Conservation (phyloP, 75 land plant genomes). For the Isoetes taiwanensis region DNA sequence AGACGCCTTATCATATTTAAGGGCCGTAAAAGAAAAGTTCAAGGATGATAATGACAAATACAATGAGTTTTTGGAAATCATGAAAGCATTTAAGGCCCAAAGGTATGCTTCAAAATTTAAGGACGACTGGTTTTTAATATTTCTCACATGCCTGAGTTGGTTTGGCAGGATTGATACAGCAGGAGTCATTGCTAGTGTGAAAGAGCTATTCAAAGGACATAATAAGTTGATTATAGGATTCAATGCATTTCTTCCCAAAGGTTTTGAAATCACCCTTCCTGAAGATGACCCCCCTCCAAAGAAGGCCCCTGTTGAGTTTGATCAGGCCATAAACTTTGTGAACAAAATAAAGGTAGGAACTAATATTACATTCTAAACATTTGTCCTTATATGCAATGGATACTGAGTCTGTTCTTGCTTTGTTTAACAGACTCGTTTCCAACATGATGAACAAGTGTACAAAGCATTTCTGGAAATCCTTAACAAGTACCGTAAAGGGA, state of each 20-base stretch:
- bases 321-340: conserved; percentile 84
- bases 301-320: conserved; percentile 83
- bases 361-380: no score
- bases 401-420: no score
- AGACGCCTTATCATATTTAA: conserved; percentile 72
- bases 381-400: no score
- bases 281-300: conserved; percentile 42
- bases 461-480: conserved; percentile 87
- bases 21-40: conserved; percentile 79
- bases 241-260: conserved; percentile 87
- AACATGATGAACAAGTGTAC: conserved; percentile 69
- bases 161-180: conserved; percentile 69
- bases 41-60: conserved; percentile 76
- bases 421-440: conserved; percentile 60
- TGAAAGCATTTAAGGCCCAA: conserved; percentile 96
- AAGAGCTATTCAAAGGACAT: conserved; percentile 85
- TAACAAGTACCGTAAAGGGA: conserved; percentile 73
- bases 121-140: no score
- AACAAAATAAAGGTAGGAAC: conserved; percentile 97
- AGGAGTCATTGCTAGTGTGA: conserved; percentile 80
- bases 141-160: no score
- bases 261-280: conserved; percentile 77
- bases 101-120: conserved; percentile 43
- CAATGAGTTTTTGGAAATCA: conserved; percentile 74
- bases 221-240: conserved; percentile 70